Percentiles rank a stretch among this genome's conserved stretches.
phyloP scores from a whole-genome alignment of 768 basidiomycete genomes.

The Serendipita indica region DNA sequence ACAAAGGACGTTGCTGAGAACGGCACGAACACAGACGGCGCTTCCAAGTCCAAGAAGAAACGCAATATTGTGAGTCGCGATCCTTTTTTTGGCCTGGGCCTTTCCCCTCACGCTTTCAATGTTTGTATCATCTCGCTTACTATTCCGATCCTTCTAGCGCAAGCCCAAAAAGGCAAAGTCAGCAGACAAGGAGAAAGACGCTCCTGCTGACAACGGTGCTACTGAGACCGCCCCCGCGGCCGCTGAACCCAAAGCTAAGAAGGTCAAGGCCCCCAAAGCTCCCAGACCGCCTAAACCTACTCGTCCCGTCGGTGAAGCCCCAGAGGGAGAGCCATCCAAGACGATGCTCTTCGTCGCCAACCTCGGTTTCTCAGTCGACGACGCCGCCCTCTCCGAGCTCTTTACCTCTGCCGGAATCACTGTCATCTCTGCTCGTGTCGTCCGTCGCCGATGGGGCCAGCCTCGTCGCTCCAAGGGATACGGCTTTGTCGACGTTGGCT shows the following conservation, averaged over 20 bases:
- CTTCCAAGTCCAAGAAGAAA: slow-evolving; percentile 59
- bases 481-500: slow-evolving; percentile 91
- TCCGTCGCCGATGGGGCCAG: slow-evolving; percentile 68
- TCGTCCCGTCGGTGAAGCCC: slow-evolving; percentile 69
- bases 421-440: slow-evolving; percentile 78
- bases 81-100: not conserved
- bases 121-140: slow-evolving; percentile 15
- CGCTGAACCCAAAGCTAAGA: slow-evolving; percentile 27
- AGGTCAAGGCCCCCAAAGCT: slow-evolving; percentile 38
- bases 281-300: slow-evolving; percentile 40
- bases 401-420: slow-evolving; percentile 78
- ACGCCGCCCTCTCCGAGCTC: slow-evolving; percentile 59
- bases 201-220: slow-evolving; percentile 23
- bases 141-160: slow-evolving; percentile 30
- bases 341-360: slow-evolving; percentile 92
- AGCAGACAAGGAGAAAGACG: slow-evolving; percentile 27
- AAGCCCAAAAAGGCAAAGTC: slow-evolving; percentile 25
- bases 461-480: slow-evolving; percentile 90
- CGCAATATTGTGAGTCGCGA: slow-evolving; percentile 26
- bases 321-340: slow-evolving; percentile 76
- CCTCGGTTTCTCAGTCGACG: slow-evolving; percentile 87
- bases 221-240: slow-evolving; percentile 25
- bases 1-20: slow-evolving; percentile 34
- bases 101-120: slow-evolving; percentile 8
- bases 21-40: slow-evolving; percentile 33